phyloP scores from a whole-genome alignment of 169 alveolate species.

The Plasmodium chabaudi region DNA sequence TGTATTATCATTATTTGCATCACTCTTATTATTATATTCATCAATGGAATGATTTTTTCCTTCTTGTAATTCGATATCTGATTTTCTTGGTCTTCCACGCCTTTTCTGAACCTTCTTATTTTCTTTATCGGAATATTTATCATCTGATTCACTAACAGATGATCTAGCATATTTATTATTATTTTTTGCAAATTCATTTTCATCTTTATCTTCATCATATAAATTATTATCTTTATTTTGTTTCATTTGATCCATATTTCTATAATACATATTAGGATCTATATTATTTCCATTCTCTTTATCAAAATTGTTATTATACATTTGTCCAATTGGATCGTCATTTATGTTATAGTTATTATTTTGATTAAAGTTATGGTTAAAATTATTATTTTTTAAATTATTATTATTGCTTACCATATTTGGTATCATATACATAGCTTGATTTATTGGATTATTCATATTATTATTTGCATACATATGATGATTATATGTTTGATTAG shows the following conservation, averaged over 20 bases:
- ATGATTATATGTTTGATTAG: conserved; percentile 11
- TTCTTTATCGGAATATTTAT: conserved; percentile 36
- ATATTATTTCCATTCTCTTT: conserved; percentile 14
- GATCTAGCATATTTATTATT: conserved; percentile 30
- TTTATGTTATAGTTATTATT: not conserved
- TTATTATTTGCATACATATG: not conserved
- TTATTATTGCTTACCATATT: conserved; percentile 16
- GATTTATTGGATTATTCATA: not conserved
- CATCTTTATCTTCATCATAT: conserved; percentile 40
- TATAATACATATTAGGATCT: conserved; percentile 20
- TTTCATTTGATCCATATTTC: conserved; percentile 38
- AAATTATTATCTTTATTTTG: conserved; percentile 18
- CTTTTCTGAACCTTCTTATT: conserved; percentile 19
- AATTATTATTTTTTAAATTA: not conserved
- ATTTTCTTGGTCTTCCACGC: conserved; percentile 62
- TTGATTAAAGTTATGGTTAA: too few species aligned
- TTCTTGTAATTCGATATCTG: conserved; percentile 7
- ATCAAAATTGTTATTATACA: conserved; percentile 10
- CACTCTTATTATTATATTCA: conserved; percentile 1
- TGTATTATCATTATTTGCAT: not conserved
- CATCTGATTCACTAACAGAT: conserved; percentile 50
- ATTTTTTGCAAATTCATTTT: conserved; percentile 18
- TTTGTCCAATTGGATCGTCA: conserved; percentile 12
- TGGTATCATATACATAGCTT: conserved; percentile 6
- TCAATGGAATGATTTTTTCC: not conserved